Percentiles rank a stretch among this genome's conserved stretches.
Evolutionary conservation across 2,329 filamentous ascomycete species (phyloP).

Genomic region (Hypoxylon sp.): DNA sequence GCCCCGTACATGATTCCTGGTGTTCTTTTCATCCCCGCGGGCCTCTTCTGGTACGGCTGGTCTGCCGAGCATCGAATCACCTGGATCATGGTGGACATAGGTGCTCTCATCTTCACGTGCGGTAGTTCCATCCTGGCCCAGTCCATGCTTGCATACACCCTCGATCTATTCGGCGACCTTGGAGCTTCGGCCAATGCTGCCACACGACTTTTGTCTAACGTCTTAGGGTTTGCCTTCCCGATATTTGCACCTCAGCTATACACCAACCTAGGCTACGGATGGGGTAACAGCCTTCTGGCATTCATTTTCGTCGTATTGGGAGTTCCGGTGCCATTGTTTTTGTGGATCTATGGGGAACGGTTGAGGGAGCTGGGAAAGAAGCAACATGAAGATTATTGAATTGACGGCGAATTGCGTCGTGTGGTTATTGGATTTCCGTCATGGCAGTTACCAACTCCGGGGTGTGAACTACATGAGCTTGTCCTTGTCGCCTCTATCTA

Average conservation of each 20-base stretch:
- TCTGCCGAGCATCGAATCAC: slow-evolving; percentile 58
- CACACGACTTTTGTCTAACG: slow-evolving; percentile 60
- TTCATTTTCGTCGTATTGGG: slow-evolving; percentile 49
- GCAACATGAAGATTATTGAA: background rate
- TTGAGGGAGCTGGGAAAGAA: slow-evolving; percentile 30
- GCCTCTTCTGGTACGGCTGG: slow-evolving; percentile 67
- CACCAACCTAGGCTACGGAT: slow-evolving; percentile 53
- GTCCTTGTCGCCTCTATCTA: no score
- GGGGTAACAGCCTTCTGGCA: slow-evolving; percentile 51
- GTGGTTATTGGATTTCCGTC: background rate
- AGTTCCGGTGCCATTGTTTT: slow-evolving; percentile 32
- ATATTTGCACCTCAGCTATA: slow-evolving; percentile 59
- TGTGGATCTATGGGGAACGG: slow-evolving; percentile 42
- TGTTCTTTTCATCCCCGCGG: slow-evolving; percentile 58
- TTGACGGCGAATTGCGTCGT: background rate
- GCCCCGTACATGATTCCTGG: slow-evolving; percentile 63
- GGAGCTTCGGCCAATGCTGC: slow-evolving; percentile 57
- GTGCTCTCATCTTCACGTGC: slow-evolving; percentile 60
- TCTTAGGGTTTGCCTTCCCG: slow-evolving; percentile 64
- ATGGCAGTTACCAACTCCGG: background rate
- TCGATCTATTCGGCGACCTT: slow-evolving; percentile 56
- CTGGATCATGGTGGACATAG: slow-evolving; percentile 68
- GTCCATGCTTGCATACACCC: slow-evolving; percentile 63
- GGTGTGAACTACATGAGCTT: background rate
- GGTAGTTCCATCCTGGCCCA: slow-evolving; percentile 63